Conservation (phyloP, 78 protist species). For the Guillardia theta region DNA sequence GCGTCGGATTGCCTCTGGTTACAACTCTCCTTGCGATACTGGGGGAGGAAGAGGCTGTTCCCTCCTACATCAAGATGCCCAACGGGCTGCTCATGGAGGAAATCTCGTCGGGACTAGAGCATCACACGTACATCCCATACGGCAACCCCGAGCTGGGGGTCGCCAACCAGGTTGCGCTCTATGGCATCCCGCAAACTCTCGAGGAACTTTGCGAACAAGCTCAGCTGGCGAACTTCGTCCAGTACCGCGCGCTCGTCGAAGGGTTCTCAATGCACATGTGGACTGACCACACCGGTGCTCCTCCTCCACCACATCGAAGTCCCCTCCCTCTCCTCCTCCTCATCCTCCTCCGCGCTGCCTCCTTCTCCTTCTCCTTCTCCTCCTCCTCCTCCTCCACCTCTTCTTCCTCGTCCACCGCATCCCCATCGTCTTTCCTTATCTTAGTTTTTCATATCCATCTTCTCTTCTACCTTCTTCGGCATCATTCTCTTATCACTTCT, state of each 20-base stretch:
- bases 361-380: too few relatives aligned
- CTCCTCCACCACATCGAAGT: background rate
- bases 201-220: background rate
- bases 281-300: background rate
- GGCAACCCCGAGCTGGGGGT: background rate
- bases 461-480: background rate
- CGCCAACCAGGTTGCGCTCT: background rate
- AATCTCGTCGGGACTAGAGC: too few relatives aligned
- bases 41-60: too few relatives aligned
- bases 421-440: background rate
- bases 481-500: background rate
- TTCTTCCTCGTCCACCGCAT: too few relatives aligned
- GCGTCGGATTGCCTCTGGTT: background rate
- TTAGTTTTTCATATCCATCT: background rate
- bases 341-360: too few relatives aligned
- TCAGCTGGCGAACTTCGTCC: conserved; percentile 29
- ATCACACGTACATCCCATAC: background rate
- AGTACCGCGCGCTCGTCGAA: conserved; percentile 34
- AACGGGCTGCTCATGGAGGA: too few relatives aligned
- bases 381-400: too few relatives aligned
- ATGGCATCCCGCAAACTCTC: background rate
- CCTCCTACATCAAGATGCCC: too few relatives aligned
- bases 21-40: background rate
- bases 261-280: background rate
- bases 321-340: background rate